Percentiles rank a stretch among this genome's conserved stretches.
These are phyloP conservation scores for Aleurites moluccanus DNA, from an alignment of 441 rosid species.

Conservation along the genomic window DNA sequence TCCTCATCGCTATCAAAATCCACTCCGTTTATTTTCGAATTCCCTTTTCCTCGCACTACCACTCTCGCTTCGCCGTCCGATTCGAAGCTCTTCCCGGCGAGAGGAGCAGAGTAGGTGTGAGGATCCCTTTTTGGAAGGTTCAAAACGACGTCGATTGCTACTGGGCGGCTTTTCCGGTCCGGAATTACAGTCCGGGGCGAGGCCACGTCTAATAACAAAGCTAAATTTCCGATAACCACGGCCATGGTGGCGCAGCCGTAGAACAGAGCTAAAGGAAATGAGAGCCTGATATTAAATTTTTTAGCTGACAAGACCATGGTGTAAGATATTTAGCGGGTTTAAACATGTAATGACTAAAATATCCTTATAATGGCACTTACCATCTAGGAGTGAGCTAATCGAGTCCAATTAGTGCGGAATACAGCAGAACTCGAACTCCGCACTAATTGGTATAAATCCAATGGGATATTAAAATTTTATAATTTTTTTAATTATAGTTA, in stretches of 20 bases:
- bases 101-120: constrained; percentile 38
- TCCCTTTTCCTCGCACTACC: constrained; percentile 28
- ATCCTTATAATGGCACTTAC: constrained; percentile 16
- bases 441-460: no score
- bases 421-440: no score
- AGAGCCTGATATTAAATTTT: constrained; percentile 18
- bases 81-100: constrained; percentile 27
- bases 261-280: not conserved
- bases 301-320: constrained; percentile 13
- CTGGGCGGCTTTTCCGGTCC: constrained; percentile 62
- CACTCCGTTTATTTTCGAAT: constrained; percentile 35
- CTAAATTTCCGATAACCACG: constrained; percentile 66
- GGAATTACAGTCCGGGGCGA: constrained; percentile 44
- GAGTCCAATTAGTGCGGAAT: no score
- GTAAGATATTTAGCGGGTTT: constrained; percentile 42
- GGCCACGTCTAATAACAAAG: constrained; percentile 52
- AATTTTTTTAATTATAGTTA: no score
- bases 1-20: constrained; percentile 66
- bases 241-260: constrained; percentile 42
- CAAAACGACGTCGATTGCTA: constrained; percentile 46
- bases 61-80: constrained; percentile 25
- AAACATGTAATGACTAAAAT: constrained; percentile 25
- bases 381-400: no score
- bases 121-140: constrained; percentile 54
- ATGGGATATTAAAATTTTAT: no score